A percentile compares a stretch with the other conserved stretches of the same genome.
These are phyloP conservation scores for Tritrichomonas musculus DNA, from an alignment of 208 protist genomes.

Conservation along the genomic window DNA sequence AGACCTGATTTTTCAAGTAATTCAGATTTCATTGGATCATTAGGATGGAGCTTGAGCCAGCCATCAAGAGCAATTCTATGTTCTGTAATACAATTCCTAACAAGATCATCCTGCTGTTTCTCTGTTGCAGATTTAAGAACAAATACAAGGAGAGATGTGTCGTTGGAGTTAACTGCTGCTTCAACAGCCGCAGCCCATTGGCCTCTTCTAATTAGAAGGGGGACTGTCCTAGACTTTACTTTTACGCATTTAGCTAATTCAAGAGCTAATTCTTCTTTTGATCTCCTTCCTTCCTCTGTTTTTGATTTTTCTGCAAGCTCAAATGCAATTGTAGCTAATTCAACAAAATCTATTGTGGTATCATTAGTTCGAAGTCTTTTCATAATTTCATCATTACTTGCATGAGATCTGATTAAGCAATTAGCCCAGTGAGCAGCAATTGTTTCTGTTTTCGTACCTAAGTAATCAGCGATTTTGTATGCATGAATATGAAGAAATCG, in stretches of 20 bases:
- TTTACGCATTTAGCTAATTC: background rate
- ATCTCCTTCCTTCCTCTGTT: too few relatives aligned
- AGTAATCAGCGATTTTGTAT: background rate
- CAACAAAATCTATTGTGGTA: background rate
- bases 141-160: background rate
- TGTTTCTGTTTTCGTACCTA: background rate
- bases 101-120: background rate
- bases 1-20: too few relatives aligned
- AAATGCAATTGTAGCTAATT: background rate
- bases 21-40: too few relatives aligned
- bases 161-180: background rate
- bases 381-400: background rate
- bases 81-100: background rate
- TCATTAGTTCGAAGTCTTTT: background rate
- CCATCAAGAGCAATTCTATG: background rate
- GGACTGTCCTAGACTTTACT: background rate
- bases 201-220: background rate
- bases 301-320: too few relatives aligned
- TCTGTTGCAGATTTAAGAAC: background rate
- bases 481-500: background rate
- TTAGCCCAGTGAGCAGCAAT: constrained; percentile 29
- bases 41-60: background rate
- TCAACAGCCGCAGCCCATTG: background rate
- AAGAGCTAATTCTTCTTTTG: background rate
- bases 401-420: background rate